Conservation (phyloP, 2,329 filamentous ascomycete genomes). For the Claviceps digitariae region DNA sequence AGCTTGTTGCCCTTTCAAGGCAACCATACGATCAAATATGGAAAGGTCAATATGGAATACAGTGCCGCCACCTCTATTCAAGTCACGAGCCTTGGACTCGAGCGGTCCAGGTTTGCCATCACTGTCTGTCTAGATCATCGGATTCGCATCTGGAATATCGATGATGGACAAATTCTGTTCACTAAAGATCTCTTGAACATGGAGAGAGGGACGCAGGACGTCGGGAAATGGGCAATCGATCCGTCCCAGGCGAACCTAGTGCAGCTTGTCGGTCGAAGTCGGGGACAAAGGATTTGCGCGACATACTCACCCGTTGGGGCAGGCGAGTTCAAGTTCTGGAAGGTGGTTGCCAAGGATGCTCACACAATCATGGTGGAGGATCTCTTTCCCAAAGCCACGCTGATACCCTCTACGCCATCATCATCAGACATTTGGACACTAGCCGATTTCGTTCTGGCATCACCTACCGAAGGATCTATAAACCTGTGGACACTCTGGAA, state of each 20-base stretch:
- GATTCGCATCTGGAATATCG: constrained; percentile 77
- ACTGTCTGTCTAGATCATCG: constrained; percentile 83
- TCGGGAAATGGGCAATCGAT: constrained; percentile 63
- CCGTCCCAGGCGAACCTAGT: constrained; percentile 67
- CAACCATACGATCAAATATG: constrained; percentile 49
- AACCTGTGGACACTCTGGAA: constrained; percentile 72
- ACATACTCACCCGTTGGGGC: constrained; percentile 81
- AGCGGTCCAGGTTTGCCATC: constrained; percentile 45
- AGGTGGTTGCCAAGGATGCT: constrained; percentile 49
- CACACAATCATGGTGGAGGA: constrained; percentile 55
- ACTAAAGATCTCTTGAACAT: constrained; percentile 67
- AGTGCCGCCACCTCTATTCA: constrained; percentile 53
- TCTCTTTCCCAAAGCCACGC: constrained; percentile 44
- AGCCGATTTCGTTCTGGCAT: constrained; percentile 57
- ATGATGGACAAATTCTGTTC: constrained; percentile 63
- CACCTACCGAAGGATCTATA: constrained; percentile 38
- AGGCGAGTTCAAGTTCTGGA: constrained; percentile 93
- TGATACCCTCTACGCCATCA: constrained; percentile 57
- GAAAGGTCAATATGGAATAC: constrained; percentile 51
- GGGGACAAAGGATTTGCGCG: constrained; percentile 46
- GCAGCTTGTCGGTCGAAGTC: constrained; percentile 48
- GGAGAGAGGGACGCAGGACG: constrained; percentile 50
- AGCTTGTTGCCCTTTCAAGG: constrained; percentile 55
- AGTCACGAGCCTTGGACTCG: constrained; percentile 36
- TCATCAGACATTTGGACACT: constrained; percentile 68